Evolutionary conservation across 2,329 filamentous ascomycete species (phyloP).

Genomic region (Hypoxylon sp.): DNA sequence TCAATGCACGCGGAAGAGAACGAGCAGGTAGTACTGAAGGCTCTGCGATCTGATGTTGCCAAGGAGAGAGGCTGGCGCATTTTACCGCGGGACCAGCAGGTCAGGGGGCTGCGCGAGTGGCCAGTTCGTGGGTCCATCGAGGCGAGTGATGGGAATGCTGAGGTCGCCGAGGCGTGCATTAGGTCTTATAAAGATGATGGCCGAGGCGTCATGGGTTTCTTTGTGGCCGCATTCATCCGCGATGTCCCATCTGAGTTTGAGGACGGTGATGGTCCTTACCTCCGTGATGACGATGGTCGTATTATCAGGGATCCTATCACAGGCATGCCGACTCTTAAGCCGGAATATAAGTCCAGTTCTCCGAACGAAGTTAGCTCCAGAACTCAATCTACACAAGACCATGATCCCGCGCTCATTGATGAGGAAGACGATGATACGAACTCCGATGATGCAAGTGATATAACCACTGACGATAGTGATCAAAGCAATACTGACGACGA

Average conservation of each 20-base stretch:
- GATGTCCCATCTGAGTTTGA: slow-evolving; percentile 56
- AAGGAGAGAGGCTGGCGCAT: slow-evolving; percentile 81
- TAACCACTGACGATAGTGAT: neutral
- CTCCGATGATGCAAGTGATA: slow-evolving; percentile 37
- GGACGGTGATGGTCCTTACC: slow-evolving; percentile 51
- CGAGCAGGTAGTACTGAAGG: slow-evolving; percentile 83
- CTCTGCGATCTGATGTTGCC: slow-evolving; percentile 78
- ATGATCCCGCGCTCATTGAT: slow-evolving; percentile 59
- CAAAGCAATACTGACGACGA: slow-evolving; percentile 39
- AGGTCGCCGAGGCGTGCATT: slow-evolving; percentile 81
- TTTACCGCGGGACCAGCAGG: slow-evolving; percentile 79
- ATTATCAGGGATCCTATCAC: slow-evolving; percentile 51
- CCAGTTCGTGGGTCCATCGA: slow-evolving; percentile 72
- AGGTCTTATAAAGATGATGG: slow-evolving; percentile 85
- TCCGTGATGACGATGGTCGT: slow-evolving; percentile 51
- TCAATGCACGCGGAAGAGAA: slow-evolving; percentile 91
- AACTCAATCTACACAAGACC: slow-evolving; percentile 59
- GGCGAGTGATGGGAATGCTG: slow-evolving; percentile 64
- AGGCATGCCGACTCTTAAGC: slow-evolving; percentile 54
- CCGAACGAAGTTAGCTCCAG: slow-evolving; percentile 55
- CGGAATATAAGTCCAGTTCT: slow-evolving; percentile 56
- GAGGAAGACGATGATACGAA: slow-evolving; percentile 41
- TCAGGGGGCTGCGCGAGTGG: slow-evolving; percentile 83
- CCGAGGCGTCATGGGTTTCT: slow-evolving; percentile 93
- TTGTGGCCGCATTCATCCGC: slow-evolving; percentile 88